These are phyloP conservation scores for Neofusicoccum parvum DNA, from an alignment of 2,329 filamentous ascomycete species.

Conservation along the genomic window DNA sequence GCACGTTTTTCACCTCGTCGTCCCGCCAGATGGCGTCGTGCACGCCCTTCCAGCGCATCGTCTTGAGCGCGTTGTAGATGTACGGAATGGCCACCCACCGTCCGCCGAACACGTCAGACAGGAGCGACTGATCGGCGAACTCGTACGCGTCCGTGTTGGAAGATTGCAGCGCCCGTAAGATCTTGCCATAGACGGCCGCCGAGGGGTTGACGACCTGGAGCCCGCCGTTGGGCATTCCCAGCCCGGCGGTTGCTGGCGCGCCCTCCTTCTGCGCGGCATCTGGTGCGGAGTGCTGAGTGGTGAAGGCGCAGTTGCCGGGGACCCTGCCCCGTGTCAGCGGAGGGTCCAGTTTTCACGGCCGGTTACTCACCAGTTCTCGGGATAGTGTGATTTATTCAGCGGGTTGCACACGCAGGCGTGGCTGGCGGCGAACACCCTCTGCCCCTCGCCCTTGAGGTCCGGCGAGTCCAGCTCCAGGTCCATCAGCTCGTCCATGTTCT, in stretches of 20 bases:
- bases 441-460: conserved; percentile 54
- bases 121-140: conserved; percentile 62
- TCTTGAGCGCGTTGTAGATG: conserved; percentile 64
- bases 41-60: conserved; percentile 57
- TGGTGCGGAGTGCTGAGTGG: conserved; percentile 56
- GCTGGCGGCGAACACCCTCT: conserved; percentile 75
- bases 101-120: conserved; percentile 59
- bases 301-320: conserved; percentile 64
- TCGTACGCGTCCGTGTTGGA: conserved; percentile 54
- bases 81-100: conserved; percentile 63
- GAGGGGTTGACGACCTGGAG: conserved; percentile 64
- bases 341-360: background rate
- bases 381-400: conserved; percentile 76
- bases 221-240: conserved; percentile 63
- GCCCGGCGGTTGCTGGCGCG: conserved; percentile 52
- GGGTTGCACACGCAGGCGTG: conserved; percentile 90
- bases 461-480: conserved; percentile 70
- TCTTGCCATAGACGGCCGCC: conserved; percentile 54
- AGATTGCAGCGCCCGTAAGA: conserved; percentile 50
- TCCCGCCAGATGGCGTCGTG: conserved; percentile 64
- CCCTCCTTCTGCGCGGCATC: conserved; percentile 55
- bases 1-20: conserved; percentile 62
- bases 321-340: conserved; percentile 39
- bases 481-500: conserved; percentile 94
- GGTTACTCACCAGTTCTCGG: conserved; percentile 62